Base-by-base conservation (phyloP, 176 grass and related monocot species). In the Typha latifolia region DNA sequence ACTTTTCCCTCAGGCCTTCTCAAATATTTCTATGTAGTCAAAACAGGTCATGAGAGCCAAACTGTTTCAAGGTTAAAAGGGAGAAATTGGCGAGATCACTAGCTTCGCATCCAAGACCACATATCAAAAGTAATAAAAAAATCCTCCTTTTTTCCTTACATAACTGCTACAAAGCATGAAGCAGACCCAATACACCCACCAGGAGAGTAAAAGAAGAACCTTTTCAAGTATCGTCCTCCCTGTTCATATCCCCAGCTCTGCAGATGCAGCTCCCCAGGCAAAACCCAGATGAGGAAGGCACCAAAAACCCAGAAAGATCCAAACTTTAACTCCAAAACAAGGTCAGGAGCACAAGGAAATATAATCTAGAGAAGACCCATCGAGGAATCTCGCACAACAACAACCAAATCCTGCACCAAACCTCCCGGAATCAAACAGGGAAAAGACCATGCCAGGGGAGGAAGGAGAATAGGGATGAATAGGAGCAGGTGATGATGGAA, bases 1-100 rank as follows among this genome's bases (percentile, higher is more conserved):
- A 29, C 66, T 62, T 64, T 43, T 43, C 37, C 37, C 37, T 43
- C 37, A 43, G 37, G 9, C 37, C 72, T 64, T 63, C 49, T 74
- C 4, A 64, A 50, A 50, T 56, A 53, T 14, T 55, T 27, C 52
- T 75, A 74, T 16, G 47, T 34, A 29, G 7, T 13, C 18, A 47
- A 19, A 76, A 77, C 12, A 29, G 19, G 16, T 2, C 53, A 57
- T 57, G 53, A 57, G 53, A 21, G 20, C 18, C 53, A n/a, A 16
- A 59, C 53, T 59, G n/a, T 59, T 59, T 59, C 53, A 59, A 59
- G 20, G 53, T 8, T n/a, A 59, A 59, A 59, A 59, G 14, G 16
- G 53, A 59, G 16, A 59, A 21, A 59, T 59, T 19, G 53, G 53
- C 15, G 53, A 21, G 53, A 21, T 59, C 18, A 59, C 16, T 59